Evolutionary conservation across 495 filamentous ascomycete species (phyloP).

Genomic region (Aspergillus sparsus): DNA sequence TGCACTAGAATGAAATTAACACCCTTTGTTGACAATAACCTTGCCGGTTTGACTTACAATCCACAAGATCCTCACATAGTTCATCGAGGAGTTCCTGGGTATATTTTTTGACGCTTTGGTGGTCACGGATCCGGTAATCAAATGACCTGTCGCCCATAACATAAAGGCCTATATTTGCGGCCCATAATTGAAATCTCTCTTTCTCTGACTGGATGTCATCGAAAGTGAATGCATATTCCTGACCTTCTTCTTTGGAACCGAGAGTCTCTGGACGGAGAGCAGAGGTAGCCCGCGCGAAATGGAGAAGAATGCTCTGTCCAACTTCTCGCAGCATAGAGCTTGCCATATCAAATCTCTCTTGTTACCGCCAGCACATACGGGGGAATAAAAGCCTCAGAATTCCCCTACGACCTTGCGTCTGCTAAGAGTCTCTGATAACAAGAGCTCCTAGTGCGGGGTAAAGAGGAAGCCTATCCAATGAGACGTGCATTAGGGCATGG

Average conservation of each 20-base stretch:
- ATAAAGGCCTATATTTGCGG: constrained; percentile 7
- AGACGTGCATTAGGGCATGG: neutral
- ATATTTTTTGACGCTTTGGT: neutral
- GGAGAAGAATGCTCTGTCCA: neutral
- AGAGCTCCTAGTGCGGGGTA: neutral
- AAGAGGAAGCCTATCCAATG: neutral
- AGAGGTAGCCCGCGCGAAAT: neutral
- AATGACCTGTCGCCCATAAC: constrained; percentile 4
- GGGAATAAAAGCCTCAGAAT: neutral
- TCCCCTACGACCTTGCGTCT: neutral
- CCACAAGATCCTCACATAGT: neutral
- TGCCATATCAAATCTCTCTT: neutral
- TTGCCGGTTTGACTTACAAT: neutral
- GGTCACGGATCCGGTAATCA: constrained; percentile 1
- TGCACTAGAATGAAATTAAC: neutral
- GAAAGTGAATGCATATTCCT: neutral
- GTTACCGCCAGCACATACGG: neutral
- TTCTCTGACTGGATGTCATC: neutral
- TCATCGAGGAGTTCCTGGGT: neutral
- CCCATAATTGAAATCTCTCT: constrained; percentile 10
- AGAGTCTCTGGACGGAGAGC: neutral
- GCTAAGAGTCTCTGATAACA: neutral
- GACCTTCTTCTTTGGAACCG: neutral
- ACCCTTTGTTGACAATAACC: neutral
- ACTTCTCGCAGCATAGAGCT: neutral